Percentiles rank a stretch among this genome's conserved stretches.
Evolutionary conservation across 495 filamentous ascomycete species (phyloP).

Genomic region (Hyaloscypha variabilis): DNA sequence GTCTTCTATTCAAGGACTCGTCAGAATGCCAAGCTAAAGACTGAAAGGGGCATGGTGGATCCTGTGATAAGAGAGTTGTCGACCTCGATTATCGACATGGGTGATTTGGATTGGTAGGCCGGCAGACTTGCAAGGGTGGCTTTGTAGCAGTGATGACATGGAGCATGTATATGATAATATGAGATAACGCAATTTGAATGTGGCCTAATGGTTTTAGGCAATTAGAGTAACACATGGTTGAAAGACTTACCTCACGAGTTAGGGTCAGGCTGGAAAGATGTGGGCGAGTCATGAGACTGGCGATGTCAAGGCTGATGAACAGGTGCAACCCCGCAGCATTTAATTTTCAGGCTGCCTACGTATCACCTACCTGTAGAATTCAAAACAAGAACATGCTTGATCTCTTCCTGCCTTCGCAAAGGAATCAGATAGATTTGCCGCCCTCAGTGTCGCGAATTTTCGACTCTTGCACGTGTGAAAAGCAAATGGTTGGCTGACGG

Average conservation of each 20-base stretch:
- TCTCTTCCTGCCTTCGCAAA: background rate
- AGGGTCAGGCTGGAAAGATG: too few relatives aligned
- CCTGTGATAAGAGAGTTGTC: conserved; percentile 60
- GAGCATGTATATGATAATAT: background rate
- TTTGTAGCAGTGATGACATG: background rate
- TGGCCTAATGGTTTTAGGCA: too few relatives aligned
- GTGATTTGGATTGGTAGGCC: conserved; percentile 42
- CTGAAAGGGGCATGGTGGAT: conserved; percentile 55
- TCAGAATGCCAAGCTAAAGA: conserved; percentile 62
- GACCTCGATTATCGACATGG: conserved; percentile 33
- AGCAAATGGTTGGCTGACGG: background rate
- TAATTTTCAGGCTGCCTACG: background rate
- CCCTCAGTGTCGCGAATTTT: background rate
- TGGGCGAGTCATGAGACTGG: background rate
- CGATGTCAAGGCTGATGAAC: too few relatives aligned
- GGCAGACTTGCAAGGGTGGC: background rate
- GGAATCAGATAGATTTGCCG: background rate
- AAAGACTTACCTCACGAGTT: too few relatives aligned
- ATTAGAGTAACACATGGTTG: too few relatives aligned
- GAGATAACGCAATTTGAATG: too few relatives aligned
- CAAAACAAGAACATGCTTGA: background rate
- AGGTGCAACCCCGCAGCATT: background rate
- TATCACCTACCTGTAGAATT: background rate
- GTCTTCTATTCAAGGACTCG: conserved; percentile 87
- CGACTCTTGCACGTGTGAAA: background rate